Percentiles rank a stretch among this genome's conserved stretches.
Evolutionary conservation across 148 eudicot species (phyloP).

Genomic region (Rhododendron molle): DNA sequence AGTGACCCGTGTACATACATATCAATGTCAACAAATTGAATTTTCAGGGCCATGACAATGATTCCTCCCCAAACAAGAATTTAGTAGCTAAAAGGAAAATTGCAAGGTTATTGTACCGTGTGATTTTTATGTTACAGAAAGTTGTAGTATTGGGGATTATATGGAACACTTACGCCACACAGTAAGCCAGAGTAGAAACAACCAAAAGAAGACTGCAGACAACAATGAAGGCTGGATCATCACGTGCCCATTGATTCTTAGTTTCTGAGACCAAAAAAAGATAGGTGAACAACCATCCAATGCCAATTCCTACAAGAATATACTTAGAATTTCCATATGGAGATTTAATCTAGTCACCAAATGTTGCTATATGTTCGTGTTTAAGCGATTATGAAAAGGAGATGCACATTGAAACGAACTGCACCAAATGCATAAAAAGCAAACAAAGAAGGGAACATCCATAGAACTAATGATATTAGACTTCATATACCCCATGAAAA

Average conservation of each 20-base stretch:
- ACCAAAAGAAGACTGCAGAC: conserved; percentile 84
- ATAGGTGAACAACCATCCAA: neutral
- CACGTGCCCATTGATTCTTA: conserved; percentile 99
- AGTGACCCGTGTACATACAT: neutral
- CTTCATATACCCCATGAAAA: neutral
- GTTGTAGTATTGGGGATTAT: neutral
- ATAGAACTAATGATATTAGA: neutral
- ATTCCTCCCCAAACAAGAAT: neutral
- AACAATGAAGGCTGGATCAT: conserved; percentile 99
- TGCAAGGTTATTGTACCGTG: neutral
- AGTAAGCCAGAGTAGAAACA: conserved; percentile 82
- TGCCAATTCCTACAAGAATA: neutral
- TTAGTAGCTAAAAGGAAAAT: neutral
- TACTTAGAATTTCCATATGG: neutral
- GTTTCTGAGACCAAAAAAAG: conserved; percentile 62
- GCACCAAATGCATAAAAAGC: neutral
- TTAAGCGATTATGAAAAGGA: neutral
- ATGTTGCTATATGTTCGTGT: neutral
- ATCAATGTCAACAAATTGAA: neutral
- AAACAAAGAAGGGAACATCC: neutral
- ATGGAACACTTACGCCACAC: conserved; percentile 78
- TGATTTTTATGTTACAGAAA: neutral
- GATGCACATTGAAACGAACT: neutral
- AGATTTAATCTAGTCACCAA: neutral
- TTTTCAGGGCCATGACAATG: neutral